A percentile compares a stretch with the other conserved stretches of the same genome.
phyloP scores from a whole-genome alignment of 2,329 filamentous ascomycete species.

The Penicillium polonicum region DNA sequence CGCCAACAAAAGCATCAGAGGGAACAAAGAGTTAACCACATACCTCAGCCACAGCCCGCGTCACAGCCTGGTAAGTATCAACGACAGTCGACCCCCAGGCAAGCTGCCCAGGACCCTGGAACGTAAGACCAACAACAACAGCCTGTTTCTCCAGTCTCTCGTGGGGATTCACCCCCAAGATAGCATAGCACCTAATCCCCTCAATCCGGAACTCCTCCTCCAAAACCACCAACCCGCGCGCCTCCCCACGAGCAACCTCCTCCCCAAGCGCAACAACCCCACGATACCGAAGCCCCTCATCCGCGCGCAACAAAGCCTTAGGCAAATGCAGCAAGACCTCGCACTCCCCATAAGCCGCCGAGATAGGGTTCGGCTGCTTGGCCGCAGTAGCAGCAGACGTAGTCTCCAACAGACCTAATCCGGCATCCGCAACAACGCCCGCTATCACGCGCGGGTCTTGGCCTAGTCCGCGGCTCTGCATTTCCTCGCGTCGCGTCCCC shows the following conservation, averaged over 20 bases:
- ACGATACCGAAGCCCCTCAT: constrained; percentile 43
- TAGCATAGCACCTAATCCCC: constrained; percentile 46
- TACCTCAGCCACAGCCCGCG: constrained; percentile 42
- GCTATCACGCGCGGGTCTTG: constrained; percentile 39
- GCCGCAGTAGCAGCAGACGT: constrained; percentile 36
- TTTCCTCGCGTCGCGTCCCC: constrained; percentile 31
- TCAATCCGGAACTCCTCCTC: constrained; percentile 45
- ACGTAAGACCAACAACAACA: constrained; percentile 44
- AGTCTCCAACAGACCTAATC: constrained; percentile 37
- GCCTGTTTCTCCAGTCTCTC: constrained; percentile 53
- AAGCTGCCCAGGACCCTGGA: constrained; percentile 35
- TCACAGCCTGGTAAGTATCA: constrained; percentile 42
- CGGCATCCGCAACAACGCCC: constrained; percentile 36
- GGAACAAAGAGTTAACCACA: constrained; percentile 6
- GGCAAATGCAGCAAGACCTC: constrained; percentile 44
- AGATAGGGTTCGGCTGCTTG: constrained; percentile 22
- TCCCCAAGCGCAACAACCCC: constrained; percentile 36
- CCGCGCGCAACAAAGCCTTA: constrained; percentile 46
- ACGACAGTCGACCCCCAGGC: constrained; percentile 36
- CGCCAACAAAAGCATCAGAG: background rate
- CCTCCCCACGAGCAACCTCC: constrained; percentile 23
- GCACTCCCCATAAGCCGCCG: constrained; percentile 34
- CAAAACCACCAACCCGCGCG: constrained; percentile 30
- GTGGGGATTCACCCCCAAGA: constrained; percentile 54
- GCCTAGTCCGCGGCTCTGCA: constrained; percentile 28